These are phyloP conservation scores for Pythium oligandrum DNA, from an alignment of 352 stramenopile genomes.

Conservation along the genomic window DNA sequence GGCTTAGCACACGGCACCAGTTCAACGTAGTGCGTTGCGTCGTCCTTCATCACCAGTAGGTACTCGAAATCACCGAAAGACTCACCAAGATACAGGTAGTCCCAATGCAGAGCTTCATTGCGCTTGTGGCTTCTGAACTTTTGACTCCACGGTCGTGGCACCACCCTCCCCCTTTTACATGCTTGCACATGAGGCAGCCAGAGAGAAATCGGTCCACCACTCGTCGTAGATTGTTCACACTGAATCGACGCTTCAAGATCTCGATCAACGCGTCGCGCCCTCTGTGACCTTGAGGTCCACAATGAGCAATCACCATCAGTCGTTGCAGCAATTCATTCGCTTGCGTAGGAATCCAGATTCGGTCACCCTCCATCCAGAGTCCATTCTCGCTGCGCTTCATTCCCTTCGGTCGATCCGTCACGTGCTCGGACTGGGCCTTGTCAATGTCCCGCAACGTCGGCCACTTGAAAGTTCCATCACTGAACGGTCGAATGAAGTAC, in stretches of 20 bases:
- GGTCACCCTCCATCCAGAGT: background rate
- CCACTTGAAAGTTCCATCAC: constrained; percentile 2
- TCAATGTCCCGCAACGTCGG: background rate
- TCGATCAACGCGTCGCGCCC: constrained; percentile 4
- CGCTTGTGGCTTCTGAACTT: constrained; percentile 1
- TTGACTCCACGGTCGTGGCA: constrained; percentile 11
- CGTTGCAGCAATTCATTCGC: constrained; percentile 1
- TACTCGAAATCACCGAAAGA: constrained; percentile 5
- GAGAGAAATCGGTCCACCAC: constrained; percentile 14
- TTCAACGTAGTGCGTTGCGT: constrained; percentile 2
- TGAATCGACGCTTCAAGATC: background rate
- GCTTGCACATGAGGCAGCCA: constrained; percentile 15
- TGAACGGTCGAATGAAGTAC: constrained; percentile 3
- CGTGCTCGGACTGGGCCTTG: constrained; percentile 1
- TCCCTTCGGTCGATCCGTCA: constrained; percentile 6
- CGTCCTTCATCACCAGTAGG: constrained; percentile 13
- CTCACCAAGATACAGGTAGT: constrained; percentile 21
- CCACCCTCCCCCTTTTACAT: constrained; percentile 18
- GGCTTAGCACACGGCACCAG: background rate
- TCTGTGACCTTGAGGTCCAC: constrained; percentile 9
- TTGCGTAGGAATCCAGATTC: constrained; percentile 4
- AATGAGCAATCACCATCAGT: constrained; percentile 8
- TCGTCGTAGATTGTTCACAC: background rate
- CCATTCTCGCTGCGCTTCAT: background rate
- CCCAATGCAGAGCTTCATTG: constrained; percentile 28